Conservation (phyloP, 2,329 filamentous ascomycete genomes). For the Elsinoe necatrix region DNA sequence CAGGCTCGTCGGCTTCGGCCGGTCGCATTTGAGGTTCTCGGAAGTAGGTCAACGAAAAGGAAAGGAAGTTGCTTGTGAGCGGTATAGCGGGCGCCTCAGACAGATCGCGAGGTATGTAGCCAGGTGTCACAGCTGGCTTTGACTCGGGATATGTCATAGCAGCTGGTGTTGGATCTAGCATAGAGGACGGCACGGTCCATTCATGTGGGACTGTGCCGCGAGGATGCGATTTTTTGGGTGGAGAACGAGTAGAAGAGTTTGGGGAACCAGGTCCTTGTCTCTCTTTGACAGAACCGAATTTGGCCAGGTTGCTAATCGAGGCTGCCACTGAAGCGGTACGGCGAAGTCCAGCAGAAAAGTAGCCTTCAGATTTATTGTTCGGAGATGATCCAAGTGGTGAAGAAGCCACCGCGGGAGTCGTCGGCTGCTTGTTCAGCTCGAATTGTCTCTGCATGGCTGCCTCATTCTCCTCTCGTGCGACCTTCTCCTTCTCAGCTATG, state of each 20-base stretch:
- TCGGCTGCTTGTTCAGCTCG: conserved; percentile 24
- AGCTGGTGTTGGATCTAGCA: conserved; percentile 59
- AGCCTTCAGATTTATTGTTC: conserved; percentile 48
- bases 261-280: conserved; percentile 7
- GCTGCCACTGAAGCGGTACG: conserved; percentile 58
- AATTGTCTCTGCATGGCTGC: conserved; percentile 1
- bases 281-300: conserved; percentile 34
- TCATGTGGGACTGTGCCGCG: conserved; percentile 45
- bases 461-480: conserved; percentile 16
- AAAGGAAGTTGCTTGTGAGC: conserved; percentile 72
- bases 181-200: conserved; percentile 61
- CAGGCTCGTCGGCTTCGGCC: conserved; percentile 90
- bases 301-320: conserved; percentile 54
- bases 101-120: conserved; percentile 57
- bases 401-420: conserved; percentile 35
- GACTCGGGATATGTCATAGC: conserved; percentile 64
- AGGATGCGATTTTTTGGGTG: conserved; percentile 37
- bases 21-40: conserved; percentile 97
- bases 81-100: conserved; percentile 58
- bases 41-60: conserved; percentile 97
- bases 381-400: conserved; percentile 41
- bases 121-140: conserved; percentile 68
- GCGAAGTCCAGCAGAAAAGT: conserved; percentile 51
- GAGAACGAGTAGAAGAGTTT: conserved; percentile 20
- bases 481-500: conserved; percentile 37